Evolutionary conservation across 129 eudicot species (phyloP), one percentile per base, ranked within the genome.

Genomic region (Pulicaria dysenterica): DNA sequence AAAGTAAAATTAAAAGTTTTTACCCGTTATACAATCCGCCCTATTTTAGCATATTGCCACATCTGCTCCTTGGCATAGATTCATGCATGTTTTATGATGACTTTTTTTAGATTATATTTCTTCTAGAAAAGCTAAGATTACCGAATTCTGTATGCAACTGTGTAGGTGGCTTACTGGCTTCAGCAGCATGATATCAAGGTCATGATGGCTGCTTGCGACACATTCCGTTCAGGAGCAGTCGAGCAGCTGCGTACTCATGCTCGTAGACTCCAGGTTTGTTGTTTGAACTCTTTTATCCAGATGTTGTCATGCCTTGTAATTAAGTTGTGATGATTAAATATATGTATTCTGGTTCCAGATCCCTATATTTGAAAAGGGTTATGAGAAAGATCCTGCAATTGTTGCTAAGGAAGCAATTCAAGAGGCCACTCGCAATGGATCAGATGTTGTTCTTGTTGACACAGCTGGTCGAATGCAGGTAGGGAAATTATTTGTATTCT

Each of bases 401-500:
- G 97, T 90, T 15, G 99, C 99, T 13, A 94, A 94, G 83, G 99
- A 94, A 83, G 99, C 97, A 71, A 90, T 94, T 58, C 96, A 88
- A 67, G 97, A 94, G 83, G 97, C 97, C 50, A 43, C 76, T 38
- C 92, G 96, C 19, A 88, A 84, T 79, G 97, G 97, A 48, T 88
- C 99, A 2, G 99, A 90, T 63, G 97, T 94, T 13, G 97, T 94
- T 85, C 87, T 94, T 81, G 99, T 94, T 70, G 99, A 94, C 78
- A 94, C 99, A 44, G 97, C 99, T 77, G 99, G 99, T 81, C 75
- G 96, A 56, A 94, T 94, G 97, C 97, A 94, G 98, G 98, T 90
- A 24, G 31, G 31, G 31, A 24, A 24, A 83, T 61, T 47, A 3
- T 19, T 40, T 4, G 42, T 79, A 17, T 53, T 17, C 14, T 42